Base-by-base conservation (phyloP, 345 rosid species). In the Syzygium aqueum region DNA sequence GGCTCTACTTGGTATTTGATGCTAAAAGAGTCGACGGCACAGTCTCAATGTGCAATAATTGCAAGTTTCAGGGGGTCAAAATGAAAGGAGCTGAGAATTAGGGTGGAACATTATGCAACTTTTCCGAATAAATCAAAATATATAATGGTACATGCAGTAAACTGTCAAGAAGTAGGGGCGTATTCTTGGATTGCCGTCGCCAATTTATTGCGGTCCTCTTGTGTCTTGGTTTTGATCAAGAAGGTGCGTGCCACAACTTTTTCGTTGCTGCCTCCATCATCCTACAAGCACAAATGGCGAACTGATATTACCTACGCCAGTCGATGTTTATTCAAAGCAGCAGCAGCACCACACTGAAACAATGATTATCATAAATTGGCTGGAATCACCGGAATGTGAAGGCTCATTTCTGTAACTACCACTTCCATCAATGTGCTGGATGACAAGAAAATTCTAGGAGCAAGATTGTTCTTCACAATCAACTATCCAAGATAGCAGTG, bases 141-240 rank as follows among this genome's bases (percentile, higher is more conserved):
- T 73, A 33, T 73, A 73, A 37, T 21, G 82, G 82, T 73, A 51
- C 82, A 63, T 28, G 37, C 53, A 19, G 59, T 7, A 22, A 22
- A 80, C 87, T 56, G 89, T 94, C 90, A 96, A 1, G 93, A 95
- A 21, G 92, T 91, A 51, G 99, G 99, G 43, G 99, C 95, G 40
- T 93, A 92, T 90, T 95, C 99, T 89, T 94, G 93, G 89, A 97
- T 97, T 11, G 95, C 94, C 27, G 95, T 86, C 7, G 95, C 97
- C 84, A 97, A 93, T 86, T 94, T 93, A 88, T 94, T 89, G 67
- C 98, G 94, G 80, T 97, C 98, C 57, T 95, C 99, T 90, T 89
- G 91, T 56, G 96, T 92, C 92, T 92, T 97, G 46, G 93, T 92
- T 91, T 96, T 92, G 30, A 97, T 94, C 84, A 96, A 93, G 90